Evolutionary conservation across 345 rosid species (phyloP).

Genomic region (Lepidium africanum): DNA sequence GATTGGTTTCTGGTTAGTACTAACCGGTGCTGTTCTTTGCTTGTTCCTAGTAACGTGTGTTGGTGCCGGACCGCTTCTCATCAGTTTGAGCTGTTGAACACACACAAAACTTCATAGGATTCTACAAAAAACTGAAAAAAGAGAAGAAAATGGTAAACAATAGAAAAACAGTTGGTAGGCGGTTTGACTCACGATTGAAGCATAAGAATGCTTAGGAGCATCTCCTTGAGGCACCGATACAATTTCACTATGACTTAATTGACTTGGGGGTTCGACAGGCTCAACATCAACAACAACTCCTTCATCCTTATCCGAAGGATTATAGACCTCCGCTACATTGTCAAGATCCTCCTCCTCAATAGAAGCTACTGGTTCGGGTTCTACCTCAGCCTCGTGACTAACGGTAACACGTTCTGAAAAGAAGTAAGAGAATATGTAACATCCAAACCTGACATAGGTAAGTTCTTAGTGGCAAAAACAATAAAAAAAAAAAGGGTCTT

Average conservation of each 20-base stretch:
- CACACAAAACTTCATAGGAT: neutral
- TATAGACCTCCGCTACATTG: slow-evolving; percentile 28
- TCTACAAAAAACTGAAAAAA: neutral
- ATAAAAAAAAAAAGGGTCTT: neutral
- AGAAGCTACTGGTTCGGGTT: slow-evolving; percentile 27
- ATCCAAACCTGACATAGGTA: neutral
- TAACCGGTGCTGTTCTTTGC: slow-evolving; percentile 23
- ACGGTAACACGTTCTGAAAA: slow-evolving; percentile 21
- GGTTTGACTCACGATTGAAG: slow-evolving; percentile 57
- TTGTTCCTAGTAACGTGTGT: slow-evolving; percentile 38
- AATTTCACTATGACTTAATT: slow-evolving; percentile 26
- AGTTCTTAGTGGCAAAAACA: neutral
- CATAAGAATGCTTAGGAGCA: slow-evolving; percentile 40
- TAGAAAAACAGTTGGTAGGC: neutral
- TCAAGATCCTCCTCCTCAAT: slow-evolving; percentile 29
- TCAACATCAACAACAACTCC: slow-evolving; percentile 33
- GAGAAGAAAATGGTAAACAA: neutral
- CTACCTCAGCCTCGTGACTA: slow-evolving; percentile 15
- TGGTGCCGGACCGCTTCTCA: slow-evolving; percentile 43
- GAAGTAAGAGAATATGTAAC: neutral
- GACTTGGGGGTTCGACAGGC: slow-evolving; percentile 30
- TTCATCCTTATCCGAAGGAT: slow-evolving; percentile 40
- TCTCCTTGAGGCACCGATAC: slow-evolving; percentile 44
- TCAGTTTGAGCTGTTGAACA: slow-evolving; percentile 52
- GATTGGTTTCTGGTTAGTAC: slow-evolving; percentile 23